Base-by-base conservation (phyloP, 768 basidiomycete genomes). In the Amanita rubescens region DNA sequence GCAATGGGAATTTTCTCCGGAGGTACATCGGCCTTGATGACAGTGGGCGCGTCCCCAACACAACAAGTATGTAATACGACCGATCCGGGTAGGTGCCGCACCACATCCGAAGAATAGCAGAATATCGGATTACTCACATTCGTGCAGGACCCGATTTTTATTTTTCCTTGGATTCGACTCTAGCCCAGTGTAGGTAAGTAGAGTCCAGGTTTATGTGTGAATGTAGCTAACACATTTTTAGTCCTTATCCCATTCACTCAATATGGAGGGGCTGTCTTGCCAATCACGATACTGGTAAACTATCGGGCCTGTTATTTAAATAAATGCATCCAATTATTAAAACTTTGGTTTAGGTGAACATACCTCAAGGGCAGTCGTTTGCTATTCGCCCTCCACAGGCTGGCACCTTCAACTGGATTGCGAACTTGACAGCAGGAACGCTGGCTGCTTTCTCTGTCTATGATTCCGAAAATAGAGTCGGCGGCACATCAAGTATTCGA, bases 101-200 rank as follows among this genome's bases (percentile, higher is more conserved):
- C 10, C 5, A 34, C 12, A 24, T 8, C 12, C 12, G n/a, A n/a
- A n/a, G n/a, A n/a, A 33, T 32, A 27, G n/a, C 2, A 47, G 11
- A 32, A 22, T 22, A 12, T n/a, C 14, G 34, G 14, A 6, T 42
- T 22, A 53, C 15, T 55, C 20, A 5, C 33, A 15, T 5, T 5
- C 27, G 4, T 19, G 27, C n/a, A 68, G 67, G 54, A 11, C 39
- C 59, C 6, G 62, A 63, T 47, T 68, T 68, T 53, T 61, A 64
- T 41, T 68, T 60, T 48, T 61, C 62, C 4, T 45, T 63, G n/a
- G 60, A 67, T 30, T 38, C 49, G 6, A 51, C 60, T 34, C 49
- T 68, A n/a, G 24, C 47, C 17, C 62, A 67, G 49, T 68, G 67
- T 65, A 57, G 58, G 67, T 67, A 47, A 60, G 60, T 62, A n/a